Evolutionary conservation across 805 yeast species (phyloP).

Genomic region (Lipomyces yamadae): DNA sequence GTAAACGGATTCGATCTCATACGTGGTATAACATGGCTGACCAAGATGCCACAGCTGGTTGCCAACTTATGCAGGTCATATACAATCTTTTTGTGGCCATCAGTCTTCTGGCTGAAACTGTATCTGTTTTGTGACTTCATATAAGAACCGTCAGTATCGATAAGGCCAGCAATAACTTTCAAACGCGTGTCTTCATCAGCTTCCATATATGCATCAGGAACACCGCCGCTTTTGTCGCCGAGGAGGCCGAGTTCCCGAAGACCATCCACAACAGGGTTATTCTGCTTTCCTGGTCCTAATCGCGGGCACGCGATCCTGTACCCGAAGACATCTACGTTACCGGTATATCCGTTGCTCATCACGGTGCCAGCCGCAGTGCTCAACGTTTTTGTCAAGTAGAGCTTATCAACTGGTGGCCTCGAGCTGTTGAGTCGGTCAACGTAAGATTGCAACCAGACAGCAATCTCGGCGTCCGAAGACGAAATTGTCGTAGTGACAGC

Average conservation of each 20-base stretch:
- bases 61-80: background rate
- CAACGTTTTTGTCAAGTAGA: too few species aligned
- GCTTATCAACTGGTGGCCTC: too few species aligned
- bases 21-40: background rate
- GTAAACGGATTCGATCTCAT: background rate
- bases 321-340: background rate
- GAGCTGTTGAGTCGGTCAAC: too few species aligned
- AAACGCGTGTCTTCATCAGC: background rate
- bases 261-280: background rate
- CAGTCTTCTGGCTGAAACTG: background rate
- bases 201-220: background rate
- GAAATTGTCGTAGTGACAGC: too few species aligned
- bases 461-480: too few species aligned
- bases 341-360: background rate
- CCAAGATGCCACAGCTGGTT: background rate
- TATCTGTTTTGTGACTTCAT: background rate
- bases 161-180: background rate
- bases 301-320: background rate
- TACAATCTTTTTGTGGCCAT: background rate
- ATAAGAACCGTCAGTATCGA: background rate
- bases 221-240: background rate
- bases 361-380: too few species aligned
- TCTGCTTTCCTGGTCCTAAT: too few species aligned
- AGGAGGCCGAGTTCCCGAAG: background rate
- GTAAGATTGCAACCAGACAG: too few species aligned